Evolutionary conservation across 1,284 basidiomycete genomes (phyloP).

Genomic region (Trichosporon sp.): DNA sequence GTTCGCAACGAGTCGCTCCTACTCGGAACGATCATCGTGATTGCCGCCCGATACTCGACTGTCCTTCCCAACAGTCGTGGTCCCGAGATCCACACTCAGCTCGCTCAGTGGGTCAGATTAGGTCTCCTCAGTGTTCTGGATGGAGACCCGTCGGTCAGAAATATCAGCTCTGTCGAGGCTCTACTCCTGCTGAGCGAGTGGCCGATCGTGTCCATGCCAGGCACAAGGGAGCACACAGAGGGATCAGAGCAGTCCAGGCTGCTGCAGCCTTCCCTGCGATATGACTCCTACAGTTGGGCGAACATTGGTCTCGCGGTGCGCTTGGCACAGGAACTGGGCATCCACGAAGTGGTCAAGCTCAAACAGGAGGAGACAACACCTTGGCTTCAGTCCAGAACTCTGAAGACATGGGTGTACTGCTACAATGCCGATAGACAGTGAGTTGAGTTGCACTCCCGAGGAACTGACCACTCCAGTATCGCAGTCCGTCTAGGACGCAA

Average conservation of each 20-base stretch:
- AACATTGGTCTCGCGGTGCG: slow-evolving; percentile 14
- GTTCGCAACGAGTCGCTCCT: slow-evolving; percentile 9
- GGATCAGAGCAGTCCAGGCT: slow-evolving; percentile 8
- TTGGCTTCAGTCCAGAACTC: background rate
- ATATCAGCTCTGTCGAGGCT: slow-evolving; percentile 13
- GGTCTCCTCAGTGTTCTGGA: slow-evolving; percentile 9
- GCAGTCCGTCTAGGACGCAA: slow-evolving; percentile 15
- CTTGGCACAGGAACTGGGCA: slow-evolving; percentile 15
- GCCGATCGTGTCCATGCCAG: slow-evolving; percentile 12
- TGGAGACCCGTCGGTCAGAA: slow-evolving; percentile 9
- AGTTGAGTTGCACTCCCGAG: background rate
- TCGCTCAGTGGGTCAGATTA: slow-evolving; percentile 11
- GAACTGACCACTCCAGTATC: slow-evolving; percentile 2
- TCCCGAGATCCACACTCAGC: background rate
- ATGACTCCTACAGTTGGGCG: slow-evolving; percentile 14
- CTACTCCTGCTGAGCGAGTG: slow-evolving; percentile 15
- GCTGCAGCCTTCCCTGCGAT: slow-evolving; percentile 8
- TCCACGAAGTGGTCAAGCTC: slow-evolving; percentile 12
- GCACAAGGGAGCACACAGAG: background rate
- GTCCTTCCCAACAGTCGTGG: slow-evolving; percentile 5
- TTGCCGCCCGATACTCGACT: slow-evolving; percentile 11
- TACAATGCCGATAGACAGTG: slow-evolving; percentile 14
- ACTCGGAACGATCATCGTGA: slow-evolving; percentile 13
- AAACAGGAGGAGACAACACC: background rate
- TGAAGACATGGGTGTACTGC: slow-evolving; percentile 10